Evolutionary conservation across 371 early-diverging fungal species (phyloP), one percentile per base, ranked within the genome.

Genomic region (Chytridium lagenaria): DNA sequence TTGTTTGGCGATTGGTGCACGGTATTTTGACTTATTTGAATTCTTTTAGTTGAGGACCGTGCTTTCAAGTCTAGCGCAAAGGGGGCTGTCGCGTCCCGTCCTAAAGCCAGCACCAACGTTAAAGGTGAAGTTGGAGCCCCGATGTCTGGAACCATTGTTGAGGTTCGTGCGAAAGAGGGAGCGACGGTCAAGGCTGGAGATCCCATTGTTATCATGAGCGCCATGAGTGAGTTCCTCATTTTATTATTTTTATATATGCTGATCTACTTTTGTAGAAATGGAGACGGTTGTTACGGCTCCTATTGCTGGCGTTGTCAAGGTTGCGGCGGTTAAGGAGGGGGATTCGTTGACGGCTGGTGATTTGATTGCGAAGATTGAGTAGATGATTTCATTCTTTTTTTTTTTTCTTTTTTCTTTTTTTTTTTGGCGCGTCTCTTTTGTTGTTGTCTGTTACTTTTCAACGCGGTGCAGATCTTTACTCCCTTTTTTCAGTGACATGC

Each of bases 131-230:
- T 97, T 39, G 94, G 92, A n/a, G 94, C 95, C 7, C 97, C 97
- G n/a, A 97, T 96, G 97, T 89, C 92, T 34, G 97, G 98, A 68
- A 92, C 94, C 0, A 94, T 98, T 2, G 89, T 98, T 28, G 97
- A 96, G 79, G 86, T 97, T 65, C 89, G 92, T 59, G 94, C 90
- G 63, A 90, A 93, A 76, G 86, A 80, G 52, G 97, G 97, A 52
- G 84, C 88, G 36, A 78, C 83, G 51, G 90, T 98, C 70, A 94
- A 93, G 86, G 89, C 89, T 10, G 98, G 97, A 15, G 95, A 96
- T 72, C 93, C 95, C 7, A 79, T 96, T 69, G 94, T 91, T 72
- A 92, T 97, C 15, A 83, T 97, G 68, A 91, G 91, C 61, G 97
- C 97, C 55, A 97, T 97, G 98, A 97, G 77, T 79, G 63, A 67